Evolutionary conservation across 164 flowering plant species (phyloP).

Genomic region (Tetracentron sinense): DNA sequence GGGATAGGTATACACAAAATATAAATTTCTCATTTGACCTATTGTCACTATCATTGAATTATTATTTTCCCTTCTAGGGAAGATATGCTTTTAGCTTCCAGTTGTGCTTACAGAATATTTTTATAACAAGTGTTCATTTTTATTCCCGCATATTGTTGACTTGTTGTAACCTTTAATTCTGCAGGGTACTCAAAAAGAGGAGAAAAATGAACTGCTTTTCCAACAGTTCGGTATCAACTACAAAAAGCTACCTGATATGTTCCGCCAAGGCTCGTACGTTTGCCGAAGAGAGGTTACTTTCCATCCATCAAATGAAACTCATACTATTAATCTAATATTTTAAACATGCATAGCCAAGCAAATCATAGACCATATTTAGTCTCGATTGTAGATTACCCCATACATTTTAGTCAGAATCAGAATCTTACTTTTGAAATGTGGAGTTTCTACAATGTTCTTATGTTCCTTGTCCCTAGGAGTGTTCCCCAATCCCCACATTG

Average conservation of each 20-base stretch:
- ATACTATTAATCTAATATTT: not conserved
- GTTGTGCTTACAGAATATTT: not conserved
- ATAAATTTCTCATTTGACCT: not conserved
- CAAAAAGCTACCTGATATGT: conserved; percentile 35
- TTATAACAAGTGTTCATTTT: not conserved
- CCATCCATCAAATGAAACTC: not conserved
- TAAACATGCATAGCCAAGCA: not conserved
- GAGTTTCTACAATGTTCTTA: no score
- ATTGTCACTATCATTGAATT: not conserved
- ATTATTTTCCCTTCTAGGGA: not conserved
- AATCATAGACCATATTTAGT: not conserved
- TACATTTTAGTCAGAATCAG: not conserved
- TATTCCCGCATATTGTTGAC: not conserved
- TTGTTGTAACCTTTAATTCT: not conserved
- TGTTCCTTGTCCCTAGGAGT: no score
- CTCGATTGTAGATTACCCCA: not conserved
- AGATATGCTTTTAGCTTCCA: no score
- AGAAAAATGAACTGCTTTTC: conserved; percentile 61
- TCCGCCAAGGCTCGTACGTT: conserved; percentile 61
- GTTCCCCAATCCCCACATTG: no score
- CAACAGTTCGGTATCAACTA: conserved; percentile 53
- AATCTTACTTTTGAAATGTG: not conserved
- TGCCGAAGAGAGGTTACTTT: conserved; percentile 33
- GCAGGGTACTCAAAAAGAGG: conserved; percentile 51
- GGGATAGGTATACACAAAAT: not conserved